phyloP scores from a whole-genome alignment of 148 eudicot genomes.

The Limonium bicolor region DNA sequence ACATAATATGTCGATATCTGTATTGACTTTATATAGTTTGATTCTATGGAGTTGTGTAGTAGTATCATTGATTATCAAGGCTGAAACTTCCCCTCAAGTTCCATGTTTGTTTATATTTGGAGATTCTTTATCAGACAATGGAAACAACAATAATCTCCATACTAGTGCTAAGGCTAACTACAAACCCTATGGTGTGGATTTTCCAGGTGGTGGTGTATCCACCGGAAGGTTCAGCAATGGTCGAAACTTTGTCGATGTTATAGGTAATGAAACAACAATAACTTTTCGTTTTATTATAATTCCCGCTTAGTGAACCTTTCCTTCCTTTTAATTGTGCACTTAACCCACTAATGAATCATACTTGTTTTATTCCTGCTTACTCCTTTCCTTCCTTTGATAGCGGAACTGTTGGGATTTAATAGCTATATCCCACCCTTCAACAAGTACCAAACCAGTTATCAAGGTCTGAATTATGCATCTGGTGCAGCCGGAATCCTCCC shows the following conservation, averaged over 20 bases:
- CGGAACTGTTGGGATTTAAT: conserved; percentile 1
- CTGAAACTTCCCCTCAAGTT: too few relatives aligned
- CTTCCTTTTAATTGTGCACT: not conserved
- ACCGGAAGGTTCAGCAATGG: conserved; percentile 23
- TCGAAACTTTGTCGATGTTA: not conserved
- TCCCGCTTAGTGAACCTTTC: not conserved
- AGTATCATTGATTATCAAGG: too few relatives aligned
- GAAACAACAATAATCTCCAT: conserved; percentile 22
- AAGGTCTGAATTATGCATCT: conserved; percentile 2
- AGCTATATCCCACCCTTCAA: conserved; percentile 2
- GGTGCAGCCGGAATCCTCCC: conserved; percentile 8
- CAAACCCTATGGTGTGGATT: conserved; percentile 32
- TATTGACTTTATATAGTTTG: too few relatives aligned
- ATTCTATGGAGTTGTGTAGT: too few relatives aligned
- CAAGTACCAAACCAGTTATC: not conserved
- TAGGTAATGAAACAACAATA: too few relatives aligned
- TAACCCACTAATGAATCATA: not conserved
- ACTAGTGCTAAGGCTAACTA: conserved; percentile 23
- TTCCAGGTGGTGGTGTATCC: conserved; percentile 10
- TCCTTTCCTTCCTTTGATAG: too few relatives aligned
- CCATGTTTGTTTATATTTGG: conserved; percentile 36
- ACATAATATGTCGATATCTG: too few relatives aligned
- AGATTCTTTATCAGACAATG: conserved; percentile 33
- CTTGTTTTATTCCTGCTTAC: too few relatives aligned
- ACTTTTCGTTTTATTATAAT: too few relatives aligned